phyloP scores from a whole-genome alignment of 2,329 filamentous ascomycete species.

The Penicillium corylophilum region DNA sequence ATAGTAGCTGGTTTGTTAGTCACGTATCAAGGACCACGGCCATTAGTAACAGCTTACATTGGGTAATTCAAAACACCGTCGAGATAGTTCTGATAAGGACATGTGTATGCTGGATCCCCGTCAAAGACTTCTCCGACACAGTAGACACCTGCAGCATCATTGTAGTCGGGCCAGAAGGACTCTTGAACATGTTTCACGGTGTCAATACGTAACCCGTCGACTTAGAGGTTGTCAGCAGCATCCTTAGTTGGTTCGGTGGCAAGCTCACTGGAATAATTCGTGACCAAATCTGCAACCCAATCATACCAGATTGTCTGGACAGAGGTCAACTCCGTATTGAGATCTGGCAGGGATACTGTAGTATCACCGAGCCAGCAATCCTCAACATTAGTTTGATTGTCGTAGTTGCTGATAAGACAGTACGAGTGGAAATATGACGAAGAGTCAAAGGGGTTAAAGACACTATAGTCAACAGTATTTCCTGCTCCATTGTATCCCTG shows the following conservation, averaged over 20 bases:
- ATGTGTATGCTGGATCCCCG: constrained; percentile 42
- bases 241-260: not conserved
- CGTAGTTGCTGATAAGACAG: constrained; percentile 56
- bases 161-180: constrained; percentile 46
- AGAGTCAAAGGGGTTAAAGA: constrained; percentile 56
- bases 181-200: constrained; percentile 51
- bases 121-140: constrained; percentile 50
- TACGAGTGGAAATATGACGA: constrained; percentile 60
- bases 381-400: constrained; percentile 46
- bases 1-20: constrained; percentile 47
- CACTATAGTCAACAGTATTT: constrained; percentile 53
- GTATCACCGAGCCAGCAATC: constrained; percentile 57
- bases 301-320: constrained; percentile 54
- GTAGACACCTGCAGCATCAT: constrained; percentile 46
- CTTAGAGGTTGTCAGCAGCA: constrained; percentile 13
- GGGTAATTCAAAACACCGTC: constrained; percentile 52
- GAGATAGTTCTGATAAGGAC: constrained; percentile 47
- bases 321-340: constrained; percentile 54
- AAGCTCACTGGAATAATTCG: constrained; percentile 59
- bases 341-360: constrained; percentile 61
- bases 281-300: constrained; percentile 61
- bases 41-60: constrained; percentile 25
- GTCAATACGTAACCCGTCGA: constrained; percentile 55
- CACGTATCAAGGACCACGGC: constrained; percentile 42
- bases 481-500: constrained; percentile 49